Conservation (phyloP, 441 rosid genomes). For the Geranium incanum region DNA sequence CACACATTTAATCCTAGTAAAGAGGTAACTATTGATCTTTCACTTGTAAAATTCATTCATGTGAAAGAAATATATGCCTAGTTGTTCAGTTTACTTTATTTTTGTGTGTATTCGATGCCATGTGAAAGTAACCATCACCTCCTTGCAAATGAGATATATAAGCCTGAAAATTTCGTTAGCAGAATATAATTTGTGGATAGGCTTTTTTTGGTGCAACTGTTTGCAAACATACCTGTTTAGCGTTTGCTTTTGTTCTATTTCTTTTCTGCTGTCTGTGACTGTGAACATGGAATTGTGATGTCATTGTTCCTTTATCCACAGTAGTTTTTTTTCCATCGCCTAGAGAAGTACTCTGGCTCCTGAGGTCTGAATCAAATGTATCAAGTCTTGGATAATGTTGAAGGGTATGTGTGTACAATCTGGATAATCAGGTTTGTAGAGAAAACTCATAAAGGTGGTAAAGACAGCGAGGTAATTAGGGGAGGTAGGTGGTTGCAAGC, state of each 20-base stretch:
- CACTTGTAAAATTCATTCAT: conserved; percentile 14
- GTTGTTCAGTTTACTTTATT: background rate
- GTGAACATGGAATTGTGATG: background rate
- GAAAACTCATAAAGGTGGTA: background rate
- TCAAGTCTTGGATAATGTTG: background rate
- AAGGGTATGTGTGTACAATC: background rate
- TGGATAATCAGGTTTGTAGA: background rate
- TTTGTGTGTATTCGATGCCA: background rate
- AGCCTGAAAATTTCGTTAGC: background rate
- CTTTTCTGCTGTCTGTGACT: background rate
- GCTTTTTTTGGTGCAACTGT: background rate
- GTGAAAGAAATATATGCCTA: conserved; percentile 9
- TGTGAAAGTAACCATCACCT: background rate
- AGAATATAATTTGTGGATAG: background rate
- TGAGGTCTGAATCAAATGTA: background rate
- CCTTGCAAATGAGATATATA: background rate
- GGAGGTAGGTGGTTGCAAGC: background rate
- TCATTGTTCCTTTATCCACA: background rate
- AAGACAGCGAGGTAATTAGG: no score
- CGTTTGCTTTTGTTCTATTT: background rate
- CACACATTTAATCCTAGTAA: conserved; percentile 17
- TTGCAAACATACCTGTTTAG: background rate
- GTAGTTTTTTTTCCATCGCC: background rate
- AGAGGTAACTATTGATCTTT: conserved; percentile 9
- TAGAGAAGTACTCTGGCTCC: background rate